Evolutionary conservation across 2,329 filamentous ascomycete species (phyloP).

Genomic region (Xylaria digitata): DNA sequence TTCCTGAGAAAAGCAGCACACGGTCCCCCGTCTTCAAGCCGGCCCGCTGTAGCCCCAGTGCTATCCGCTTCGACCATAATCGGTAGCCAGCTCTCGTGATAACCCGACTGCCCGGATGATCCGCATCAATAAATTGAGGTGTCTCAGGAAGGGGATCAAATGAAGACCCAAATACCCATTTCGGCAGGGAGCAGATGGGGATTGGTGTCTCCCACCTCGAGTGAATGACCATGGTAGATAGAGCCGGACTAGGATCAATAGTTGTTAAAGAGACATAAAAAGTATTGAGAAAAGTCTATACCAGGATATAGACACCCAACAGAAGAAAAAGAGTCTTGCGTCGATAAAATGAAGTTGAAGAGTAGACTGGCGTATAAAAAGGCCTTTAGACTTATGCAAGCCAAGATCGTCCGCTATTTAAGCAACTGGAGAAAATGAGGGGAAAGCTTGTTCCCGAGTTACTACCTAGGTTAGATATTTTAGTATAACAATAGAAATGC

Average conservation of each 20-base stretch:
- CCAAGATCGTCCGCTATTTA: background rate
- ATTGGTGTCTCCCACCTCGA: conserved; percentile 60
- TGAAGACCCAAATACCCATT: conserved; percentile 66
- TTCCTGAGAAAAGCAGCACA: conserved; percentile 78
- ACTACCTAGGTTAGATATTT: conserved; percentile 1
- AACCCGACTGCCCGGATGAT: conserved; percentile 72
- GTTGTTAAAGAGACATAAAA: background rate
- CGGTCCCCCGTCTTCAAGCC: conserved; percentile 76
- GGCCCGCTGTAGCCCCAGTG: conserved; percentile 71
- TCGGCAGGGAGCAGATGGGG: conserved; percentile 62
- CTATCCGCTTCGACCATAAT: conserved; percentile 77
- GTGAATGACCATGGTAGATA: conserved; percentile 57
- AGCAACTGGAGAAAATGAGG: conserved; percentile 30
- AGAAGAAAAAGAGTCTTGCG: background rate
- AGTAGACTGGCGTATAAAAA: background rate
- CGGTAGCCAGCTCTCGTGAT: conserved; percentile 74
- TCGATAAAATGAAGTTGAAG: background rate
- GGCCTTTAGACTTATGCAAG: conserved; percentile 1
- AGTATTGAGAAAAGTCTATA: background rate
- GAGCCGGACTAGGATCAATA: background rate
- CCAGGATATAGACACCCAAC: background rate
- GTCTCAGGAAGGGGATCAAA: conserved; percentile 57
- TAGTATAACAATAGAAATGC: background rate
- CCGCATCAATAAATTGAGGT: conserved; percentile 71
- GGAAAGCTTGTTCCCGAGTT: conserved; percentile 28